Base-by-base conservation (phyloP, 352 stramenopile genomes). In the Globisporangium camurandrum region DNA sequence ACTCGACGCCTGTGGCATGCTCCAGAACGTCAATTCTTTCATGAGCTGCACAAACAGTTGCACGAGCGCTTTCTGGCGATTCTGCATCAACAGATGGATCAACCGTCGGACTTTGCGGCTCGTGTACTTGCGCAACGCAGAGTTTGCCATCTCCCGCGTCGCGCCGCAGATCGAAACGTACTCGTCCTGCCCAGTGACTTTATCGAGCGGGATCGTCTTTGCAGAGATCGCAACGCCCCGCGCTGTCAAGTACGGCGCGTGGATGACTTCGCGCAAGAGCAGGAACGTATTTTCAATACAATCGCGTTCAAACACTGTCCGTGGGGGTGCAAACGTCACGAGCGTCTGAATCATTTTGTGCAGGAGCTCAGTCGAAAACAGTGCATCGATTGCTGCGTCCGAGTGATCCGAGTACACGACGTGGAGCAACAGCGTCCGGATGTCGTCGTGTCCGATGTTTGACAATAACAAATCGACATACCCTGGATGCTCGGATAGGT, bases 91-190 rank as follows among this genome's bases (percentile, higher is more conserved):
- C 44, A 93, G 51, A 49, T 91, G 79, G 22, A 93, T 84, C 26
- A 93, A 49, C 14, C 75, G 82, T 19, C 82, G 82, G 50, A 93
- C 79, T 65, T 93, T 93, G 48, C 82, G 70, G 23, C 75, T 89
- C 24, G 82, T 93, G 62, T 91, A 93, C 57, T 91, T 90, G 37
- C 82, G 82, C 48, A 91, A 59, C 16, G 77, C 69, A 38, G 79
- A 90, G 61, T 91, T 90, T 10, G 79, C 79, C 55, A 84, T 83
- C 47, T 93, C 82, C 3, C 82, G 79, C 12, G 79, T 91, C 14
- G 82, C 79, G 24, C 82, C 82, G 27, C 77, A 93, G 54, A 93
- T 89, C 40, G 75, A 88, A 36, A 93, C 76, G 64, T 93, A 93
- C 60, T 93, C 82, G 50, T 89, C 74, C 52, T 93, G 77, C 20